Percentiles rank a stretch among this genome's conserved stretches.
phyloP scores from a whole-genome alignment of 495 filamentous ascomycete species.

The Monascus purpureus region DNA sequence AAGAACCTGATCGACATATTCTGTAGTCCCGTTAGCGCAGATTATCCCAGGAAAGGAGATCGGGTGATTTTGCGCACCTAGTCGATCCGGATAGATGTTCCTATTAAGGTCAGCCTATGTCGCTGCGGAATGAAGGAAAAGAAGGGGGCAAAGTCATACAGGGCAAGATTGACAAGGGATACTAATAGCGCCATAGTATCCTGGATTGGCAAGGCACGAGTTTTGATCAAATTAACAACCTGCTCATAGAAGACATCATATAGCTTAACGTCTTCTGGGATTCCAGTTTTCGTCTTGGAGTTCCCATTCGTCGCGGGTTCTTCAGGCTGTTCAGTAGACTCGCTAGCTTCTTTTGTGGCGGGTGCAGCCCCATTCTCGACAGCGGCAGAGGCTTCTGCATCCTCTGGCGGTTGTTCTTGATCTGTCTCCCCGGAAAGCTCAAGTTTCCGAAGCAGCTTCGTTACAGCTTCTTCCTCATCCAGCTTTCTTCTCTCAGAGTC shows the following conservation, averaged over 20 bases:
- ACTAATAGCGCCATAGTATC: constrained; percentile 88
- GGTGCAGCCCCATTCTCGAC: constrained; percentile 37
- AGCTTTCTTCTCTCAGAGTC: constrained; percentile 60
- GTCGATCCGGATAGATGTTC: constrained; percentile 81
- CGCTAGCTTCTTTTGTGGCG: constrained; percentile 6
- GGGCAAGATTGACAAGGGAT: constrained; percentile 79
- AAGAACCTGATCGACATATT: constrained; percentile 91
- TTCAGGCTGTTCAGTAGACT: not conserved
- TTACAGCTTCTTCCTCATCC: constrained; percentile 71
- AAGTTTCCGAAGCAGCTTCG: constrained; percentile 61
- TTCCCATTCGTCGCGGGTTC: constrained; percentile 9
- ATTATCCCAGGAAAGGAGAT: not conserved
- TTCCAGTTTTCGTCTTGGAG: constrained; percentile 37
- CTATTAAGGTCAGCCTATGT: constrained; percentile 7
- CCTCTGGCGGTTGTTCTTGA: constrained; percentile 19
- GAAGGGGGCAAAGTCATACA: constrained; percentile 27
- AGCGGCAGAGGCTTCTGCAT: constrained; percentile 14
- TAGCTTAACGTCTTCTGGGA: constrained; percentile 73
- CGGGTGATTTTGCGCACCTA: constrained; percentile 29
- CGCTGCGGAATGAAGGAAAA: not conserved
- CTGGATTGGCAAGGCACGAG: constrained; percentile 80
- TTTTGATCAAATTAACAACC: constrained; percentile 81
- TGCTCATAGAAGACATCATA: constrained; percentile 98
- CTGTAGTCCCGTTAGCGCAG: constrained; percentile 17
- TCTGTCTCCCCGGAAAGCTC: constrained; percentile 50